Conservation (phyloP, 192 early-diverging fungal genomes). For the Pilobolus umbonatus region DNA sequence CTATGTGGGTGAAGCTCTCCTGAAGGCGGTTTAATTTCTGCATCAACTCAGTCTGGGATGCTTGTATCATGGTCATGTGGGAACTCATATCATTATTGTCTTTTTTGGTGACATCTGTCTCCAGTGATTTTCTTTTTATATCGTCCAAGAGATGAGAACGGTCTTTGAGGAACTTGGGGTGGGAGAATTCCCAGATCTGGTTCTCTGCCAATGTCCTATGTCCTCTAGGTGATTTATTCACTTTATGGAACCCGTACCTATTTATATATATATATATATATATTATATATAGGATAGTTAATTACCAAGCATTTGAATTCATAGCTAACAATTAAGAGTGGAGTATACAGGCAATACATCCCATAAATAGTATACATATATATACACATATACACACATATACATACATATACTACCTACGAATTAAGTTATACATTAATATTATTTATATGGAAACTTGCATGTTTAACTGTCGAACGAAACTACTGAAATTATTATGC, state of each 20-base stretch:
- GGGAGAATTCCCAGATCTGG: conserved; percentile 89
- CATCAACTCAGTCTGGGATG: conserved; percentile 65
- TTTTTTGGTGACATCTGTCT: conserved; percentile 49
- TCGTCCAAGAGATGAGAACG: conserved; percentile 77
- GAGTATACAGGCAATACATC: no score
- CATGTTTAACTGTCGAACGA: conserved; percentile 86
- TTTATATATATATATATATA: conserved; percentile 31
- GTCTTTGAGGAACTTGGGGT: conserved; percentile 74
- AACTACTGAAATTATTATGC: conserved; percentile 88
- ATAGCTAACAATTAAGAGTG: no score
- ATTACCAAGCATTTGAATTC: no score
- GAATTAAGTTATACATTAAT: no score
- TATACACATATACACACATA: not conserved
- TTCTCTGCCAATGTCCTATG: conserved; percentile 83
- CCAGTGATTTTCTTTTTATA: conserved; percentile 88
- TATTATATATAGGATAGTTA: conserved; percentile 1
- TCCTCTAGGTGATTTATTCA: conserved; percentile 84
- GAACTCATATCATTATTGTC: conserved; percentile 71
- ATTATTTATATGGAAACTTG: conserved; percentile 29
- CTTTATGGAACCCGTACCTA: conserved; percentile 84
- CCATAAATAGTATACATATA: not conserved
- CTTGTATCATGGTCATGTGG: conserved; percentile 74
- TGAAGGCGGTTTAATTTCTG: conserved; percentile 70
- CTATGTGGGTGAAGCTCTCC: conserved; percentile 65
- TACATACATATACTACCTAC: conserved; percentile 25